Evolutionary conservation across 352 stramenopile species (phyloP), one percentile per base, ranked within the genome.

Genomic region (Pythium grandisporangium): DNA sequence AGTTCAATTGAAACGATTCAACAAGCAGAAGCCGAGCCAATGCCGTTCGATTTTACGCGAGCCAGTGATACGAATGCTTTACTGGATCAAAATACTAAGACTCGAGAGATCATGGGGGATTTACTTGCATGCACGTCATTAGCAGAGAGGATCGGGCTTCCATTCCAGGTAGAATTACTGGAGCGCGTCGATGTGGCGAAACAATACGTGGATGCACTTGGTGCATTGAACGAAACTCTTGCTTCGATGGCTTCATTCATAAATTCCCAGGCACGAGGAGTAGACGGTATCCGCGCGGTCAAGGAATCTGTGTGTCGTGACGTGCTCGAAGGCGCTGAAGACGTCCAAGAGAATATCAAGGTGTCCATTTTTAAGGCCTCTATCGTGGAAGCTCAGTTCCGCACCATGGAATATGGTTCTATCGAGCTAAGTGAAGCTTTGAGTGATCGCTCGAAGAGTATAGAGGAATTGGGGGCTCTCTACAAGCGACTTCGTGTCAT

Each of bases 381-480:
- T 21, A 44, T 61, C 13, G 30, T 61, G 7, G 46, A 46, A 13
- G 51, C 53, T 21, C 25, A 55, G 13, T 20, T 55, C 4, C 41
- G 46, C 3, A 26, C 48, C 7, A 55, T 46, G 5, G 53, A 61
- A 16, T 24, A 21, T 11, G 53, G 49, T 20, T 42, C 42, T 4
- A 23, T 45, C 13, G 42, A 55, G 13, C 37, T 61, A 2, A 25
- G 48, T 8, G 37, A 55, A 10, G 53, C 46, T 3, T 23, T 61
- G 4, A 45, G 42, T 22, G 53, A 61, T 24, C 37, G 43, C 13
- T 60, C 53, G 2, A 52, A 55, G 32, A 61, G 53, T n/a, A 49
- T 55, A 16, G 53, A 61, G 42, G 54, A 63, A 13, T 30, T 63
- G 10, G 54, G 58, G n/a, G 45, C 36, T 16, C 25, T 63, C 16